Base-by-base conservation (phyloP, 805 yeast species). In the Starmerella vaccinii region DNA sequence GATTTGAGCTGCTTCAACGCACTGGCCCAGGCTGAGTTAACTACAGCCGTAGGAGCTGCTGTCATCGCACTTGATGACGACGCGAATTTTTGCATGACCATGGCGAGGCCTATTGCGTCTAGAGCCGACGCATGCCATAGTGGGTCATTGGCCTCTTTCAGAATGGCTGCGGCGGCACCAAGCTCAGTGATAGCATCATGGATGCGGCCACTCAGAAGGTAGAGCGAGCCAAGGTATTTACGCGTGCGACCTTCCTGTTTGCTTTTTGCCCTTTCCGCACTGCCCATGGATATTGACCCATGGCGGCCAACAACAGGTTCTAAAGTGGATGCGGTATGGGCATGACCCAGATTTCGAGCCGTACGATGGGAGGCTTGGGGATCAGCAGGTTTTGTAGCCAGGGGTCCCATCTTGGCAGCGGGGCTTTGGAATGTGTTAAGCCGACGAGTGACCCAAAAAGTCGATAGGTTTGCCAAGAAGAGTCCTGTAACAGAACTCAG, bases 121-220 rank as follows among this genome's bases (percentile, higher is more conserved):
- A 90, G 63, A 0, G 95, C 79, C 26, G 90, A 81, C 0, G 82
- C 97, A 13, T 86, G 71, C 97, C 97, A 92, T 8, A 92, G 68
- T 59, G 76, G 76, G 63, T 92, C 98, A 46, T 78, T 78, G 2
- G 81, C 71, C 12, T 76, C 71, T 53, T 77, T 78, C 49, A 87
- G 66, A 22, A 75, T 67, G 2, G 69, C 60, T 1, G 82, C 72
- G 0, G 96, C 81, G 37, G 88, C 95, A n/a, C 81, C 76, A 58
- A 88, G 81, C 52, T 80, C 78, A 22, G 73, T 70, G 49, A 89
- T 63, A 0, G 97, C 94, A 51, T 80, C 84, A 15, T 72, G 63
- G 41, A 82, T 73, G 48, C 84, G 77, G 1, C 98, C 98, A 0
- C 95, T 82, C 43, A 92, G 66, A 13, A 92, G 69, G 60, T 78